phyloP scores from a whole-genome alignment of 176 grass and related monocot genomes.

The Aegilops tauschii region DNA sequence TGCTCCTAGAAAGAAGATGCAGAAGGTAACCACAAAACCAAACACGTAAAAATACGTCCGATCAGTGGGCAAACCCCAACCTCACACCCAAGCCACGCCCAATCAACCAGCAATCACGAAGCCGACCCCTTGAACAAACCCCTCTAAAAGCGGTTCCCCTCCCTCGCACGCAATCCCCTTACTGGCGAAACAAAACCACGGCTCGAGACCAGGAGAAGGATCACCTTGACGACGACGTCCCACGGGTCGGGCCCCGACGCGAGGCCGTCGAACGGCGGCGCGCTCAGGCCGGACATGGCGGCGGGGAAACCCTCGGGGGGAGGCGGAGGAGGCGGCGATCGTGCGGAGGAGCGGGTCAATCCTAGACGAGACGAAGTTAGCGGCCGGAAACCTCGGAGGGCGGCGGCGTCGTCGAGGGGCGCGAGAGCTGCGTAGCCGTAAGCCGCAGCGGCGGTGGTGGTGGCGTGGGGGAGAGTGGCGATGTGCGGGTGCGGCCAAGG shows the following conservation, averaged over 20 bases:
- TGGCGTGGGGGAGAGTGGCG: conserved; percentile 1
- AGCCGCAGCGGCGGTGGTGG: conserved; percentile 54
- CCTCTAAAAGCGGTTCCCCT: background rate
- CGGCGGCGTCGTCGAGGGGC: too few relatives aligned
- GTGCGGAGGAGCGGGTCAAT: conserved; percentile 6
- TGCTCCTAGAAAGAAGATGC: background rate
- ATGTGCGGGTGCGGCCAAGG: background rate
- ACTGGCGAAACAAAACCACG: background rate
- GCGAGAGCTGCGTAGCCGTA: conserved; percentile 65
- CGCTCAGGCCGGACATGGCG: conserved; percentile 40
- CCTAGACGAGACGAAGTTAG: conserved; percentile 4
- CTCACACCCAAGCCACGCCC: background rate
- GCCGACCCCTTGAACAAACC: background rate
- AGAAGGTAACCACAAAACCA: background rate
- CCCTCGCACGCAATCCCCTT: background rate
- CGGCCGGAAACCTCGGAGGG: background rate
- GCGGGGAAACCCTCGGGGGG: conserved; percentile 24
- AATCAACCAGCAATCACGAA: background rate
- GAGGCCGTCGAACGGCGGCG: conserved; percentile 23
- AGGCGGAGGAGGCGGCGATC: conserved; percentile 40
- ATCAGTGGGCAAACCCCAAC: background rate
- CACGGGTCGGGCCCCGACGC: conserved; percentile 21
- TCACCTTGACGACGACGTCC: conserved; percentile 74
- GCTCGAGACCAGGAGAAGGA: background rate
- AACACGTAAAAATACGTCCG: background rate